Evolutionary conservation across 306 rosid species (phyloP), one percentile per base, ranked within the genome.

Genomic region (Glycine soja): DNA sequence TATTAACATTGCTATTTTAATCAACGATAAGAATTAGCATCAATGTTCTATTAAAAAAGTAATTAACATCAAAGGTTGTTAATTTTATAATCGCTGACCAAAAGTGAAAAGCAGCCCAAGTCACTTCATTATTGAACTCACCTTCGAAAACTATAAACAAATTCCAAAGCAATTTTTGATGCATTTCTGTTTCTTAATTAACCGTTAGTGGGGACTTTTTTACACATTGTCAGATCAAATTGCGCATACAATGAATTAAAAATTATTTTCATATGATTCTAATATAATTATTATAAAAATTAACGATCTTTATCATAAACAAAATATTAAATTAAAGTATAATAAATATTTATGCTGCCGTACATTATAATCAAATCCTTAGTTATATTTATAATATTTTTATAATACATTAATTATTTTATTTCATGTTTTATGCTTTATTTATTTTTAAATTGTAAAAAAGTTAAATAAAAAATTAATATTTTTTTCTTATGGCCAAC

Each of bases 121-220:
- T 38, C 72, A 34, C 19, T 64, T 59, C n/a, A 61, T 64, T 36
- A 13, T 36, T 64, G 70, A 64, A 64, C 24, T 34, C 70, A 14
- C 16, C 18, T 32, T 34, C 18, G 16, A 34, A 63, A 38, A 64
- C 19, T 13, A 3, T 12, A 59, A 64, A 64, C 47, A 64, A 64
- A 64, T 36, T 64, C 70, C 70, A 64, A 64, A 36, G 70, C 47
- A 64, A 64, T 64, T 36, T 64, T 64, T 48, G 47, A 7, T 38
- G 70, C 48, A 9, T 61, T 2, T 8, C 5, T 64, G 11, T 3
- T 38, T 36, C 6, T 30, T 30, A 30, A 19, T 52, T 52, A 19
- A 4, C 42, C 3, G 4, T 4, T 30, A 24, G 40, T 10, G 40
- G 3, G 30, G 9, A 10, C 9, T 4, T 10, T 24, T 61, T 10